Evolutionary conservation across 768 basidiomycete species (phyloP).

Genomic region (Lyophyllum semitale): DNA sequence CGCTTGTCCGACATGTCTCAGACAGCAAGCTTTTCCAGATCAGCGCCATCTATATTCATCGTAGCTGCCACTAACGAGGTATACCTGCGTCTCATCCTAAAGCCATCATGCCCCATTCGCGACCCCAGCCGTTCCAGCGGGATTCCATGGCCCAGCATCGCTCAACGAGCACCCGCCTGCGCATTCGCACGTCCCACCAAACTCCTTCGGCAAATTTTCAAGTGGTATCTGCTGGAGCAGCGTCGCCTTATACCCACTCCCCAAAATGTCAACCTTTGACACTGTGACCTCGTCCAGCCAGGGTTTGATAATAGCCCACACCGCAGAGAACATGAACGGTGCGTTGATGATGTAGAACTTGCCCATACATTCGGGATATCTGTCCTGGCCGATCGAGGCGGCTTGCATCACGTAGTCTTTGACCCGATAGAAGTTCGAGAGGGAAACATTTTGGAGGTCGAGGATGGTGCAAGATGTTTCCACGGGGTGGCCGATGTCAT

Average conservation of each 20-base stretch:
- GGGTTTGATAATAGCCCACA: slow-evolving; percentile 87
- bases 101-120: background rate
- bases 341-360: slow-evolving; percentile 99
- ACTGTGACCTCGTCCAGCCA: slow-evolving; percentile 97
- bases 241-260: slow-evolving; percentile 72
- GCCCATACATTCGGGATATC: slow-evolving; percentile 95
- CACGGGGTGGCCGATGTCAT: slow-evolving; percentile 76
- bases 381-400: slow-evolving; percentile 80
- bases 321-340: slow-evolving; percentile 87
- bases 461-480: slow-evolving; percentile 98
- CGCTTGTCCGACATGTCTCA: background rate
- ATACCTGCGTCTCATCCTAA: background rate
- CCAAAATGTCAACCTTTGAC: slow-evolving; percentile 89
- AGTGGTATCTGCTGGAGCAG: slow-evolving; percentile 80
- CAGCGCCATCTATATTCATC: background rate
- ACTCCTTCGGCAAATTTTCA: slow-evolving; percentile 82
- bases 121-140: background rate
- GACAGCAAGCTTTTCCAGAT: background rate
- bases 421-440: slow-evolving; percentile 86
- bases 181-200: slow-evolving; percentile 84
- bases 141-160: slow-evolving; percentile 92
- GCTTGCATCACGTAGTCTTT: slow-evolving; percentile 88
- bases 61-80: background rate
- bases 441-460: slow-evolving; percentile 73
- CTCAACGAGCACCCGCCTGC: slow-evolving; percentile 80